Evolutionary conservation across 1,284 basidiomycete species (phyloP), one percentile per base, ranked within the genome.

Genomic region (Cutaneotrichosporon cyanovorans): DNA sequence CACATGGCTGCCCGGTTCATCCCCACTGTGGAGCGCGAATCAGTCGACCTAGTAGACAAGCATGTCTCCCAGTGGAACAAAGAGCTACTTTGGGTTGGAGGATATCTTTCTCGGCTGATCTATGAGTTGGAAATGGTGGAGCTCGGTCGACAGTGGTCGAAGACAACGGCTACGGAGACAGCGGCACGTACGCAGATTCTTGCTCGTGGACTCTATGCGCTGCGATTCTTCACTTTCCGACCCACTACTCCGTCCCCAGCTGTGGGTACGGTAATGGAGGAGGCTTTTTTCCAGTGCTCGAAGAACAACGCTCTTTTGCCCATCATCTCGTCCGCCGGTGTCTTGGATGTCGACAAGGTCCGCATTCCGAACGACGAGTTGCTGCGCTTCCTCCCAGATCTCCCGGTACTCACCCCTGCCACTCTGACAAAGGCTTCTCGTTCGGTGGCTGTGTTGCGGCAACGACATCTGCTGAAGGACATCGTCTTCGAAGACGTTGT

Each of bases 11-110:
- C 88, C 2, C 78, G 91, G 8, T 97, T 97, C 65, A 95, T 98
- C 50, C 90, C 91, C 1, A 98, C 93, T 0, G 93, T 98, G 2
- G 93, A 98, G 71, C 80, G 93, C 55, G 93, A 98, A 71, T 88
- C 87, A 0, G 84, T 96, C 54, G 91, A 95, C 69, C 74, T 91
- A 5, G 83, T 86, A 81, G 87, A 66, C 71, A 50, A 58, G 28
- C 67, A 63, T 42, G 69, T 71, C 43, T 48, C 53, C 6, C 47
- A 52, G n/a, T 59, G 59, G 88, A 95, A 93, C 61, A 81, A 78
- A 57, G 90, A 95, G 60, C 75, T 95, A 1, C 75, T 96, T 6
- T 84, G 81, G 59, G 76, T 90, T 8, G 91, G 88, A 7, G 88
- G 87, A 12, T 66, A 66, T 58, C 77, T 96, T 11, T 77, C 84